Evolutionary conservation across 2,329 filamentous ascomycete genomes (phyloP), one percentile per base, ranked within the genome.

Genomic region (Colletotrichum sansevieriae): DNA sequence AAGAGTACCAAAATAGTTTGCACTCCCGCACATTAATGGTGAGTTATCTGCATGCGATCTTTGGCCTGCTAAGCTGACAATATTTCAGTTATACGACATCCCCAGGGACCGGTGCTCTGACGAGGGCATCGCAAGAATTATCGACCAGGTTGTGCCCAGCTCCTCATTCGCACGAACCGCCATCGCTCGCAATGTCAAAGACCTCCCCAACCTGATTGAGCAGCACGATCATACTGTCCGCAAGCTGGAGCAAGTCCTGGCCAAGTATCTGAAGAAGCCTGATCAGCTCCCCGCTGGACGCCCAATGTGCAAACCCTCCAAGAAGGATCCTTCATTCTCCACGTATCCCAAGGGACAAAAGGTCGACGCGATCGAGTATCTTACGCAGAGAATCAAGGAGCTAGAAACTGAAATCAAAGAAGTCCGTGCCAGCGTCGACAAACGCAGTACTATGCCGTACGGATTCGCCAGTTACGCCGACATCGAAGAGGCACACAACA

Each of bases 381-480:
- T 97, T 62, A 97, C 94, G 0, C 88, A 91, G 61, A 90, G 95
- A 18, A 98, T 99, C 76, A 90, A 90, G 73, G 86, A 91, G 55
- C 85, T 99, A 41, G 95, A 98, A 77, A 79, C 89, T 11, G 89
- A 97, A 76, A 94, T 99, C 79, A 93, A 92, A 76, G 90, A 96
- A 71, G 92, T 95, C 1, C 90, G 96, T 12, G 87, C 89, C 44
- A 90, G 90, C 1, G 90, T 99, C 8, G 95, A 98, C 79, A 94
- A 91, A 78, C 90, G 95, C 57, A 93, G 95, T 76, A 91, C 95
- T 15, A 92, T 97, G 87, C 87, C 93, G 0, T 99, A 95, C 76
- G 96, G 96, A 0, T 99, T 99, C 77, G 95, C 95, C 9, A 98
- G 94, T 74, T 99, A 96, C 81, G 90, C 95, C 47, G 91, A 91